Base-by-base conservation (phyloP, 2,329 filamentous ascomycete species). In the Nakataea oryzae region DNA sequence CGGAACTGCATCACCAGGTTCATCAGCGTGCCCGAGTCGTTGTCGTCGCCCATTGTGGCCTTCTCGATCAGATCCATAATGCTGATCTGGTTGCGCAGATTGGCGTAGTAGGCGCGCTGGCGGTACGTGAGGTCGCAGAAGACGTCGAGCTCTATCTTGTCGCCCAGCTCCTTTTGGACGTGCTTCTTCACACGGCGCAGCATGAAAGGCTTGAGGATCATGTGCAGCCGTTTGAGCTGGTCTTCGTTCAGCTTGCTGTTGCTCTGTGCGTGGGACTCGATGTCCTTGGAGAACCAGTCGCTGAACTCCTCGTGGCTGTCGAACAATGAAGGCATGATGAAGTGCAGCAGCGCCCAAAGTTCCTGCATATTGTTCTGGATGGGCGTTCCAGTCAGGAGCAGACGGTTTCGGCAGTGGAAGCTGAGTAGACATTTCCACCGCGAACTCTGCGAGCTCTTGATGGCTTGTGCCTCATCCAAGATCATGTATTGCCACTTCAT, bases 311-410 rank as follows among this genome's bases (percentile, higher is more conserved):
- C 91, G 75, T 95, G 91, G 0, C 89, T 93, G 74, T 95, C 95
- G 75, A 99, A 99, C 60, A 99, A 81, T 56, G 91, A 96, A n/a
- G 95, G 95, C 95, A 99, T 97, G 78, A 97, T 97, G 78, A 99
- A 99, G 81, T 99, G 95, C 26, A 99, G 82, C 67, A 99, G 77
- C 32, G 95, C 95, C 95, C 95, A 99, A 63, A 99, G 77, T 76
- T 99, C 93, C 75, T 97, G 95, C 95, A 99, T 99, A 81, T 97
- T 99, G 79, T 99, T 99, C 75, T 99, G 95, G 67, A 99, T 97
- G 3, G 95, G 95, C 0, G 95, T 99, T 77, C 95, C 95, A 0
- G 95, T 99, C 26, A 99, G 83, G 57, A 99, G 79, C 58, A 99
- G 84, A 67, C 95, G 86, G 75, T 97, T 99, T 64, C 95, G 89